Base-by-base conservation (phyloP, 169 alveolate species). In the Cryptosporidium canis region DNA sequence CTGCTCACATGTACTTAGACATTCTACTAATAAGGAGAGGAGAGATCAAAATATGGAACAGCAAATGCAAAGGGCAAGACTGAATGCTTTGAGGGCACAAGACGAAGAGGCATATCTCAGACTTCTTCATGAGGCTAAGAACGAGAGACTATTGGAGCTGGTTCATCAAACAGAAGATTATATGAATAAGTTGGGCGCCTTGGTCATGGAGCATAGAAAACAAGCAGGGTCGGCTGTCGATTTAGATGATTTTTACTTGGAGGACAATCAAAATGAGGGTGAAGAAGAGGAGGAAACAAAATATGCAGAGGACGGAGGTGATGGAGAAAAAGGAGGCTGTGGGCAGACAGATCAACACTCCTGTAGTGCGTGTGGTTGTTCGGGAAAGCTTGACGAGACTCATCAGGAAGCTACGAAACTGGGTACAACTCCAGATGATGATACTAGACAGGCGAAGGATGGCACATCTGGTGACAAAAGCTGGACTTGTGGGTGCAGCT, bases 91-190 rank as follows among this genome's bases (percentile, higher is more conserved):
- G 33, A 95, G 93, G 90, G 97, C 95, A 35, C 96, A 96, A 83
- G 95, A 96, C 66, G 96, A 96, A 91, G 99, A 95, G 29, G 97
- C 92, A 6, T 97, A 97, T 91, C 83, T 96, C 9, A 93, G 95
- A 48, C 83, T 96, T 85, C 71, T 98, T 24, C 94, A 95, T 61
- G 96, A 95, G 51, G 95, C 98, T 14, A 98, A 98, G 93, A 96
- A 96, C 85, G 96, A 96, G 27, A 92, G 99, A 83, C 84, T 98
- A 33, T 91, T 95, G 66, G 96, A 96, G 71, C 94, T 98, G 56
- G 94, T 98, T 65, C 95, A 96, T 55, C 96, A 97, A 83, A 98
- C 99, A 21, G 98, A 97, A 83, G 95, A 95, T 56, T 97, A 96
- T 82, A 92, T 96, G 91, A 93, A 95, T 70, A 93, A 96, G 90